Conservation (phyloP, 768 basidiomycete genomes). For the Mycena latifolia region DNA sequence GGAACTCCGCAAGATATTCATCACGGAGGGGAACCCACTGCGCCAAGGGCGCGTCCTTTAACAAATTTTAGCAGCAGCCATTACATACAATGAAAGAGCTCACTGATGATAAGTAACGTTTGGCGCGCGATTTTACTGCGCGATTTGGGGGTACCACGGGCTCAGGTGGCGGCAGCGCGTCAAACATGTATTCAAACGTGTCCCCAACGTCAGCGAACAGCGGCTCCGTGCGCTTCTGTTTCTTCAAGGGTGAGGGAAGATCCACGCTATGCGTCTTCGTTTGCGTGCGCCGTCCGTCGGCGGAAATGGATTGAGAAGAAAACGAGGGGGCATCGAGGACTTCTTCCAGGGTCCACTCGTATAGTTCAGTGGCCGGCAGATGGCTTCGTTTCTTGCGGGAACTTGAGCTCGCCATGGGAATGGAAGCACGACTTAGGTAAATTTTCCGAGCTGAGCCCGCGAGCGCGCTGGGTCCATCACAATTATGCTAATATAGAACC, state of each 20-base stretch:
- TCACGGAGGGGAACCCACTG: constrained; percentile 5
- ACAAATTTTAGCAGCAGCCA: too few relatives aligned
- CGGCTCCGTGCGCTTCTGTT: neutral
- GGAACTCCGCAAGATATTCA: constrained; percentile 16
- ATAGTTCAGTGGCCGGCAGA: neutral
- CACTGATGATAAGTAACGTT: neutral
- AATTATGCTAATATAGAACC: too few relatives aligned
- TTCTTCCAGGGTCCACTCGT: constrained; percentile 2
- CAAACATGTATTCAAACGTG: neutral
- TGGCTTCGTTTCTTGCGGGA: neutral
- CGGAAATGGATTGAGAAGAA: neutral
- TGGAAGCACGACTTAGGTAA: too few relatives aligned
- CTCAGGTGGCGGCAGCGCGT: neutral
- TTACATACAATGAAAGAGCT: neutral
- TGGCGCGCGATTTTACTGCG: neutral
- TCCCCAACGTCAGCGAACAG: neutral
- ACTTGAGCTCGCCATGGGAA: too few relatives aligned
- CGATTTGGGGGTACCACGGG: neutral
- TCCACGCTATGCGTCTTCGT: neutral
- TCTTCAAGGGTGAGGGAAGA: neutral
- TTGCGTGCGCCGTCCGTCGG: neutral
- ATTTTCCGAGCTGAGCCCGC: too few relatives aligned
- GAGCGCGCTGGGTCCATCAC: too few relatives aligned
- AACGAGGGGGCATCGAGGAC: neutral
- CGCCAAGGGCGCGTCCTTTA: neutral